Base-by-base conservation (phyloP, 805 yeast species). In the Zygosaccharomyces pseudorouxii region DNA sequence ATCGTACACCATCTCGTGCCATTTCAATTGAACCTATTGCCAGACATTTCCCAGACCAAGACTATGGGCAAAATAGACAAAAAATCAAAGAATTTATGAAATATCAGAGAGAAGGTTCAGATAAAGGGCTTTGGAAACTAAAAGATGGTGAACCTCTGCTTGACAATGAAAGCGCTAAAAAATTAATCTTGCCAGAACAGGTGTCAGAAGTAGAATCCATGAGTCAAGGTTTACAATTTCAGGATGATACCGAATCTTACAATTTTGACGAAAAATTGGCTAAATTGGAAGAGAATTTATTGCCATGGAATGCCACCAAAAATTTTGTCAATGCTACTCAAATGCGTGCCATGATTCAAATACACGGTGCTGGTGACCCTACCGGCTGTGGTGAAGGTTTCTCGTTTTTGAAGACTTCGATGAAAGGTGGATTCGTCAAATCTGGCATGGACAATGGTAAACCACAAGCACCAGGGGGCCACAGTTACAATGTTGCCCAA, bases 71-170 rank as follows among this genome's bases (percentile, higher is more conserved):
- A 65, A 92, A 89, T 63, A 78, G 99, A 58, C 98, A 92, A 69
- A 76, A 97, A 53, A 75, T 93, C 48, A 93, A 93, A 67, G 99
- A 93, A 69, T 93, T 93, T 59, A 93, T 93, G 99, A 97, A 90
- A 60, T 93, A 87, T 60, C 97, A 92, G 69, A 76, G 97, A 58
- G 81, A 84, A 33, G 98, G 98, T 10, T 88, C 84, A 6, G 97
- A 90, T 66, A 96, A 89, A 57, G 97, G 97, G 0, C 86, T 73
- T 60, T 93, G 99, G 99, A 92, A 89, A 61, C 74, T 93, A 49
- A 88, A 88, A 59, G 74, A 78, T 1, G 70, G 73, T 3, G 86
- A 81, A 40, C 73, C 77, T 1, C 72, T 90, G 9, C 93, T 96
- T 1, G 77, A 73, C 36, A 89, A 84, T 60, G 93, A 86, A 36